phyloP scores from a whole-genome alignment of 768 basidiomycete species.

The Amanita muscaria region DNA sequence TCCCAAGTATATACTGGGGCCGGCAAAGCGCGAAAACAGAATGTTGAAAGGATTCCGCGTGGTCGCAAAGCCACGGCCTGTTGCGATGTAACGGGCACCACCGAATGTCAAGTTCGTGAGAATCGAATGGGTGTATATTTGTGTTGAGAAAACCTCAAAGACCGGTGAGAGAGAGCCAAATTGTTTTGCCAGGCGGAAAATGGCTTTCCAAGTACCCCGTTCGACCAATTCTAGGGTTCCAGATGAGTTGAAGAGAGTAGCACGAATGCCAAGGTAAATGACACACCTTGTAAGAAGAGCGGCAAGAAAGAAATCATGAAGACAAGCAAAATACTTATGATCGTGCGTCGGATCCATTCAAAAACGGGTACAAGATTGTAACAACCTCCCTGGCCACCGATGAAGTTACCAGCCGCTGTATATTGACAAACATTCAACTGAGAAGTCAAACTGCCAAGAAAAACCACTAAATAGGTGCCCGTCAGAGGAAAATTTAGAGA shows the following conservation, averaged over 20 bases:
- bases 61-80: conserved; percentile 97
- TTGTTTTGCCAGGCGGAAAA: conserved; percentile 88
- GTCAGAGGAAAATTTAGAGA: conserved; percentile 12
- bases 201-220: conserved; percentile 86
- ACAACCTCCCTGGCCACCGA: conserved; percentile 78
- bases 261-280: conserved; percentile 7
- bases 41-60: conserved; percentile 92
- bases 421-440: conserved; percentile 76
- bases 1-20: conserved; percentile 96
- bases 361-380: conserved; percentile 93
- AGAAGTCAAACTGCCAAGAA: conserved; percentile 87
- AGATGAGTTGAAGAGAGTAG: conserved; percentile 9
- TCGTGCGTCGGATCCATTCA: conserved; percentile 92
- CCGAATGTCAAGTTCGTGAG: conserved; percentile 95
- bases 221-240: conserved; percentile 83
- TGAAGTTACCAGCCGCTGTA: conserved; percentile 57
- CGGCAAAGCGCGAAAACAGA: conserved; percentile 96
- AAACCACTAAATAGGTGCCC: conserved; percentile 57
- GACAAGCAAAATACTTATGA: conserved; percentile 97
- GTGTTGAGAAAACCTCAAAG: conserved; percentile 97
- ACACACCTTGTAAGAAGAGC: conserved; percentile 85
- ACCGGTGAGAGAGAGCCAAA: conserved; percentile 90
- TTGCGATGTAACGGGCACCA: conserved; percentile 97
- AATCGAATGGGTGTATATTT: conserved; percentile 97
- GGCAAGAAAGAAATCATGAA: conserved; percentile 97